Conservation (phyloP, 1,139 yeast species). For the Suhomyces coccinellae region DNA sequence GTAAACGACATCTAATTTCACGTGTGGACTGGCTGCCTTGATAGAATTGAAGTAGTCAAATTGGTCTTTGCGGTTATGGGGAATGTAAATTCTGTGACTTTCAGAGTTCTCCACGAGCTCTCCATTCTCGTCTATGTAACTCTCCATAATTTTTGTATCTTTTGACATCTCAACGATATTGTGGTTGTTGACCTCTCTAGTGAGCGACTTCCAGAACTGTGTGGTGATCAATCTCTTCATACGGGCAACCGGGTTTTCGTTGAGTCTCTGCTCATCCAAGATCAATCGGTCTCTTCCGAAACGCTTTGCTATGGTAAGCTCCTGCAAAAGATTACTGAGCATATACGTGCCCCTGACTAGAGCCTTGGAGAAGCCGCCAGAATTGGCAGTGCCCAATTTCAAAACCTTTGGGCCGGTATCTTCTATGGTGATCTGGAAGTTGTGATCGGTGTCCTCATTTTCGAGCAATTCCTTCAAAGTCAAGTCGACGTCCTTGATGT, state of each 20-base stretch:
- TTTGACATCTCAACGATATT: slow-evolving; percentile 70
- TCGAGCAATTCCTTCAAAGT: slow-evolving; percentile 69
- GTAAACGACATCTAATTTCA: slow-evolving; percentile 72
- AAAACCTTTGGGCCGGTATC: slow-evolving; percentile 92
- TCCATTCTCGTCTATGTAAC: slow-evolving; percentile 45
- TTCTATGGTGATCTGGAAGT: slow-evolving; percentile 87
- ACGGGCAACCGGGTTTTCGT: slow-evolving; percentile 85
- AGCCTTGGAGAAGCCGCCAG: slow-evolving; percentile 72
- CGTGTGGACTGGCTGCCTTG: slow-evolving; percentile 55
- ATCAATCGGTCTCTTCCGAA: slow-evolving; percentile 76
- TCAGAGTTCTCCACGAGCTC: slow-evolving; percentile 31
- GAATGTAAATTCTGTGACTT: slow-evolving; percentile 77
- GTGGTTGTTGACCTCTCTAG: slow-evolving; percentile 66
- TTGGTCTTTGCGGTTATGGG: slow-evolving; percentile 68
- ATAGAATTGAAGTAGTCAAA: slow-evolving; percentile 64
- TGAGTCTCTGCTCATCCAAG: slow-evolving; percentile 78
- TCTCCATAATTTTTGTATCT: slow-evolving; percentile 74
- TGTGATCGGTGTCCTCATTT: slow-evolving; percentile 83
- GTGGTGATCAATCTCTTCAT: slow-evolving; percentile 72
- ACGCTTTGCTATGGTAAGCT: slow-evolving; percentile 81
- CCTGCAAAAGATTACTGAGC: slow-evolving; percentile 86
- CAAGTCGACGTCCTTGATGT: slow-evolving; percentile 71
- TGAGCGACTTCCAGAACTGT: slow-evolving; percentile 79
- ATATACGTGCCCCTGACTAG: slow-evolving; percentile 88
- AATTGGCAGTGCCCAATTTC: slow-evolving; percentile 78